A percentile compares a stretch with the other conserved stretches of the same genome.
Conservation (phyloP, 176 grass and related monocot species). For the Eremochloa ophiuroides region DNA sequence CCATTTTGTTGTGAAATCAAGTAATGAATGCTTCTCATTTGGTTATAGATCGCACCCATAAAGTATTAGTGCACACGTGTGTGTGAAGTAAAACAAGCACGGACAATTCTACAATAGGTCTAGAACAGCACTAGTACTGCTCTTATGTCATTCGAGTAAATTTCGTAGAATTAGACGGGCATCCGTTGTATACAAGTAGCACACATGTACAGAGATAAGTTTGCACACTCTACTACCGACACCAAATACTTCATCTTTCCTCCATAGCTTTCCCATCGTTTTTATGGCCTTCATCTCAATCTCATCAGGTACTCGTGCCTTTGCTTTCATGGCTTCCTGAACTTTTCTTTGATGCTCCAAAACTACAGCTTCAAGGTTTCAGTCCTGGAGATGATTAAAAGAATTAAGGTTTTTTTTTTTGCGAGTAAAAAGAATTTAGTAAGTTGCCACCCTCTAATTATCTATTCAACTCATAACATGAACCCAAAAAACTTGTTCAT, state of each 20-base stretch:
- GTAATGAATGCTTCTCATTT: too few species aligned
- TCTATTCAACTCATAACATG: constrained; percentile 8
- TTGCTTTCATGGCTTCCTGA: constrained; percentile 60
- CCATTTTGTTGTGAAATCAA: too few species aligned
- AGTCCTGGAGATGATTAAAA: constrained; percentile 51
- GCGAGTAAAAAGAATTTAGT: constrained; percentile 13
- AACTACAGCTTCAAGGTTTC: constrained; percentile 76
- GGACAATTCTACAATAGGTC: background rate
- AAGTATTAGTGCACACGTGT: background rate
- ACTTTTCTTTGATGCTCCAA: constrained; percentile 81
- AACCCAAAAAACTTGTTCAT: background rate
- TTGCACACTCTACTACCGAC: constrained; percentile 9
- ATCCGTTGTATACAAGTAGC: background rate
- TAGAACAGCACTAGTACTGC: background rate
- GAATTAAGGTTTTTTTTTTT: too few species aligned
- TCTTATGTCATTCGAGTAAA: background rate
- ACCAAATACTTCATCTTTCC: constrained; percentile 87
- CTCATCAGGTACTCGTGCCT: constrained; percentile 59
- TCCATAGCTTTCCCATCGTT: constrained; percentile 93
- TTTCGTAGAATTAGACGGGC: background rate
- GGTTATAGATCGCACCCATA: background rate
- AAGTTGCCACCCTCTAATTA: background rate
- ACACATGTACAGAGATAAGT: constrained; percentile 11
- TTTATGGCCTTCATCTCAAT: constrained; percentile 95
- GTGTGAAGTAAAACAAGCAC: background rate